Evolutionary conservation across 352 stramenopile genomes (phyloP).

Genomic region (Phytophthora hibernalis): DNA sequence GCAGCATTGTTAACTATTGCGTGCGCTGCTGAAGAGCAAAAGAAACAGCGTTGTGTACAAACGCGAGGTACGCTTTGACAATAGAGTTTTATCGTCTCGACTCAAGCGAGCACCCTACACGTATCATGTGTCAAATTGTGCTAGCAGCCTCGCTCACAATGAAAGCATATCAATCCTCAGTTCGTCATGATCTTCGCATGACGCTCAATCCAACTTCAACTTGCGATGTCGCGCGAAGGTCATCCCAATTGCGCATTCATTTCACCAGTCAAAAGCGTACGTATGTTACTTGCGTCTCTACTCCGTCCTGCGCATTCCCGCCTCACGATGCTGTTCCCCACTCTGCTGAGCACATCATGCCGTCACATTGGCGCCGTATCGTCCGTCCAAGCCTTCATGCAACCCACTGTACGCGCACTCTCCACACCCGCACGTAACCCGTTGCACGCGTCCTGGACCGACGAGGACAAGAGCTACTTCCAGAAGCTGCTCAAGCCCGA

Average conservation of each 20-base stretch:
- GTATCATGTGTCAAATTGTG: too few relatives aligned
- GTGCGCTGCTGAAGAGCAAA: neutral
- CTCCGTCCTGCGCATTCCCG: too few relatives aligned
- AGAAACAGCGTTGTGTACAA: neutral
- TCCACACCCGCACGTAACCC: slow-evolving; percentile 47
- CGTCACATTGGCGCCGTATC: slow-evolving; percentile 13
- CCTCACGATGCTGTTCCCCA: slow-evolving; percentile 39
- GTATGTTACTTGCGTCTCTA: slow-evolving; percentile 4
- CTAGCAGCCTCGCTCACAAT: too few relatives aligned
- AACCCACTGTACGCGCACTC: slow-evolving; percentile 26
- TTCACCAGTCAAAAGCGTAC: slow-evolving; percentile 8
- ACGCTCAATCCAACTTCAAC: slow-evolving; percentile 26
- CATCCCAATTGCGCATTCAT: slow-evolving; percentile 15
- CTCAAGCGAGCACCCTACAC: too few relatives aligned
- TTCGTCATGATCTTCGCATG: too few relatives aligned
- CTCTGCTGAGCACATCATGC: slow-evolving; percentile 28
- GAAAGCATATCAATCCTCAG: neutral
- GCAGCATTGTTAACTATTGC: neutral
- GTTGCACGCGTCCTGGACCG: slow-evolving; percentile 60
- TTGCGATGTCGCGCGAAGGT: slow-evolving; percentile 10
- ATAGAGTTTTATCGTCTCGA: neutral
- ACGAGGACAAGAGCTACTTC: slow-evolving; percentile 73
- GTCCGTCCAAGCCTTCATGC: slow-evolving; percentile 8
- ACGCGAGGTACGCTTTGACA: neutral
- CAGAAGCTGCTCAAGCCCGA: slow-evolving; percentile 63